These are phyloP conservation scores for Globisporangium parvum DNA, from an alignment of 352 stramenopile genomes.

Conservation along the genomic window DNA sequence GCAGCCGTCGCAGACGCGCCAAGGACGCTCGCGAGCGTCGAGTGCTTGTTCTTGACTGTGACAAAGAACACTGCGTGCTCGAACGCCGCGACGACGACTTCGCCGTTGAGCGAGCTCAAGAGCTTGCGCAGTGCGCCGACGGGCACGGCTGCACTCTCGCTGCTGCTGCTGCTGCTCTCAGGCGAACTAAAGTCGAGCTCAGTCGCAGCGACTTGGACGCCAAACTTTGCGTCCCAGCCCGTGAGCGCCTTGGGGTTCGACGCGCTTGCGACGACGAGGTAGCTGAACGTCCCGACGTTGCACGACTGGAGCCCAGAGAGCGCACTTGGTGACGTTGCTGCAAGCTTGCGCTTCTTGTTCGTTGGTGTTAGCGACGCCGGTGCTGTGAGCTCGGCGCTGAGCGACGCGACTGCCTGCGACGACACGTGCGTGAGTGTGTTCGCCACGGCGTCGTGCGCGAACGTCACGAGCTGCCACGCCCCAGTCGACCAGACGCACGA, in stretches of 20 bases:
- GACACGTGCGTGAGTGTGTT: conserved; percentile 33
- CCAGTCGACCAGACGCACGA: conserved; percentile 55
- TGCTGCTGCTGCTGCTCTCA: conserved; percentile 16
- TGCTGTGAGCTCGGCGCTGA: conserved; percentile 15
- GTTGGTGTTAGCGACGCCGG: conserved; percentile 13
- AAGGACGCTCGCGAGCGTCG: conserved; percentile 63
- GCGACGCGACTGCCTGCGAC: conserved; percentile 34
- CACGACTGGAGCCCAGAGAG: conserved; percentile 23
- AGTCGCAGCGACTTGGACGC: conserved; percentile 50
- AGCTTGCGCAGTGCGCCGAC: conserved; percentile 45
- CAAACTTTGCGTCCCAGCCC: conserved; percentile 73
- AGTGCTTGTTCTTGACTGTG: conserved; percentile 66
- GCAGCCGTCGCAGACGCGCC: conserved; percentile 23
- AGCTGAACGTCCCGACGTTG: conserved; percentile 44
- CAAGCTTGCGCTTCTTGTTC: conserved; percentile 71
- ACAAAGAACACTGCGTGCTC: conserved; percentile 61
- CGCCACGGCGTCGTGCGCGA: conserved; percentile 42
- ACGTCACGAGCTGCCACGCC: conserved; percentile 45
- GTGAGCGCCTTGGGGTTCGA: conserved; percentile 34
- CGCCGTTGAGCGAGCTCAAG: conserved; percentile 42
- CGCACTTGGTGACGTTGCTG: not conserved
- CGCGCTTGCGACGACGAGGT: conserved; percentile 40
- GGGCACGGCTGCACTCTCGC: conserved; percentile 7
- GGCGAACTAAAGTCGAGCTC: conserved; percentile 26
- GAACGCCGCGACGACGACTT: conserved; percentile 54